phyloP scores from a whole-genome alignment of 805 yeast genomes.

The Candida odintsovae region DNA sequence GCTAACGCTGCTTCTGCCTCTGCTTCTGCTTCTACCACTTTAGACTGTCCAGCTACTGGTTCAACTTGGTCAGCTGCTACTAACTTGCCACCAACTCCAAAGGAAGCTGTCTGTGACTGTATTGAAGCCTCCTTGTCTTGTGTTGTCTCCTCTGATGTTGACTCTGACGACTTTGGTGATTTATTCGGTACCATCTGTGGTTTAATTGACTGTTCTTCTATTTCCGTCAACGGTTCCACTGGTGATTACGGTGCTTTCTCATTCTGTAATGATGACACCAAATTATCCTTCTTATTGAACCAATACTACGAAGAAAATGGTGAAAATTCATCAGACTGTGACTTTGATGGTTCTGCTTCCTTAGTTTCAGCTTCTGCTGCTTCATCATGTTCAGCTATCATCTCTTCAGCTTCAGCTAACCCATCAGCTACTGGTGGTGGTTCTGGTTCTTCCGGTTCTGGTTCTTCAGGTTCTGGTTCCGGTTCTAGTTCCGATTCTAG shows the following conservation, averaged over 20 bases:
- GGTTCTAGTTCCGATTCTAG: constrained; percentile 18
- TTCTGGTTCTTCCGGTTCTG: constrained; percentile 15
- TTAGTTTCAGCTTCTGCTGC: constrained; percentile 34
- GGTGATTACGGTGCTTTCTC: constrained; percentile 74
- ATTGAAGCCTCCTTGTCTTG: constrained; percentile 47
- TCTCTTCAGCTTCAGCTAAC: constrained; percentile 25
- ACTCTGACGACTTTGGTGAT: constrained; percentile 48
- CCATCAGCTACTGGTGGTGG: constrained; percentile 22
- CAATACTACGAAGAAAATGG: constrained; percentile 53
- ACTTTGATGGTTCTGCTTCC: constrained; percentile 67
- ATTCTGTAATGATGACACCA: constrained; percentile 65
- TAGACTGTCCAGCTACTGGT: constrained; percentile 46
- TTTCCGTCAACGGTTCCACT: constrained; percentile 50
- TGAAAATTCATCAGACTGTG: constrained; percentile 50
- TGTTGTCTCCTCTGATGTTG: constrained; percentile 49
- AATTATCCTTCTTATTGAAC: constrained; percentile 63
- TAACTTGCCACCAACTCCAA: constrained; percentile 73
- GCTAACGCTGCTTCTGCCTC: constrained; percentile 33
- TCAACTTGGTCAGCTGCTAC: constrained; percentile 63
- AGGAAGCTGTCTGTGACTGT: constrained; percentile 61
- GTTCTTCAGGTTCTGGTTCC: constrained; percentile 16
- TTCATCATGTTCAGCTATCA: constrained; percentile 45
- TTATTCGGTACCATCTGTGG: constrained; percentile 57
- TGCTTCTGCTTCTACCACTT: constrained; percentile 29
- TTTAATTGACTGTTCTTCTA: constrained; percentile 52